phyloP scores from a whole-genome alignment of 371 early-diverging fungal species.

The Mortierella sp. region DNA sequence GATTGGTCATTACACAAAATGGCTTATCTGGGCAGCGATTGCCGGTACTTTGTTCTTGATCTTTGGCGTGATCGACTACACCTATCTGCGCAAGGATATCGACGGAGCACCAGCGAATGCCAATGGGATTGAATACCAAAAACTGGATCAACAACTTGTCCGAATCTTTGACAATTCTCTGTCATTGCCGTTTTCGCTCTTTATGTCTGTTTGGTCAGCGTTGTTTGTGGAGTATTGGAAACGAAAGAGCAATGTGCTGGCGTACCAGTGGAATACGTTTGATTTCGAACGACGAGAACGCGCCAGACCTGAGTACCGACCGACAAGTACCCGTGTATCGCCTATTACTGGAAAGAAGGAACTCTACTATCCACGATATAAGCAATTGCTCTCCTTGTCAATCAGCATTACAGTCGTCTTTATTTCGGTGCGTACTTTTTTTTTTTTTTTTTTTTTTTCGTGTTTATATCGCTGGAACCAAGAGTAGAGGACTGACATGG shows the following conservation, averaged over 20 bases:
- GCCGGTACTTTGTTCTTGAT: constrained; percentile 59
- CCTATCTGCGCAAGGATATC: background rate
- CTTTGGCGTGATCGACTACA: constrained; percentile 53
- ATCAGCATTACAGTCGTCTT: constrained; percentile 44
- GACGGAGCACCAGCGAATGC: background rate
- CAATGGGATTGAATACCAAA: background rate
- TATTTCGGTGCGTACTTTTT: constrained; percentile 33
- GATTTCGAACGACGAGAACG: constrained; percentile 58
- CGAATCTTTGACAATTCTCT: constrained; percentile 63
- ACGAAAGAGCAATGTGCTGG: constrained; percentile 57
- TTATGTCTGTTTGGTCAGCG: constrained; percentile 66
- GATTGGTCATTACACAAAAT: constrained; percentile 57
- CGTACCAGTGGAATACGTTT: constrained; percentile 65
- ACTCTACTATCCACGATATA: constrained; percentile 54
- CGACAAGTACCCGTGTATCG: constrained; percentile 50
- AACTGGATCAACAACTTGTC: background rate
- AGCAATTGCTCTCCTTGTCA: constrained; percentile 27
- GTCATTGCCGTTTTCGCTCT: constrained; percentile 62
- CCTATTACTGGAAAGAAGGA: constrained; percentile 62
- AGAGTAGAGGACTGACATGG: no score
- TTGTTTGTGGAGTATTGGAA: constrained; percentile 75
- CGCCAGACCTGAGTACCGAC: constrained; percentile 62
- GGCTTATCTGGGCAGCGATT: constrained; percentile 57
- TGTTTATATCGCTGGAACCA: background rate
- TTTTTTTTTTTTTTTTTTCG: background rate